Evolutionary conservation across 768 basidiomycete species (phyloP), one percentile per base, ranked within the genome.

Genomic region (Cyclocybe cylindracea): DNA sequence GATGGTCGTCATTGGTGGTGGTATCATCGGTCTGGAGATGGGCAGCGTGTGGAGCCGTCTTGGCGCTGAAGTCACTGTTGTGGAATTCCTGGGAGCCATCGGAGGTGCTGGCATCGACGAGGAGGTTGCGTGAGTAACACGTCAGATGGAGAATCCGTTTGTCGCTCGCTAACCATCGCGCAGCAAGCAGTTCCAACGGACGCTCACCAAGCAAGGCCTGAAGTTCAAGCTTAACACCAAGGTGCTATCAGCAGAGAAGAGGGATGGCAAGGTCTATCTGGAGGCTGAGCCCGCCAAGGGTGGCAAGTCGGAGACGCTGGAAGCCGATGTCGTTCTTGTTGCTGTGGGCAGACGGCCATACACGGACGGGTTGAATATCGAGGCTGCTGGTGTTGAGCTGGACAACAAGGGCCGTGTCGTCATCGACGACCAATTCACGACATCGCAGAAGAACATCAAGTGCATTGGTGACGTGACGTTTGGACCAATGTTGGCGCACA

Each of bases 381-480:
- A 94, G 61, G 89, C 90, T 41, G 84, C 91, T 48, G 16, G n/a
- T 48, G 81, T 98, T 51, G 94, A 98, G 75, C 72, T 87, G 52
- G 96, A 99, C 76, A 83, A 84, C 74, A 86, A 84, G 62, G 95
- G 96, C 36, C 91, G 97, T 53, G 82, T 98, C 61, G 79, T 95
- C 65, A 93, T 96, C 61, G 94, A 98, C 72, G 85, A 91, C 73
- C 92, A 98, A 66, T 98, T 91, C 80, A 94, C 86, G 75, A 98
- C 96, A 13, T 89, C 87, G 10, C 84, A 85, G 54, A 83, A 87
- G 71, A 83, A 89, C 72, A 84, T 99, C 77, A 94, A 89, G 69
- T 97, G 93, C 70, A 98, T 99, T 58, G 97, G 97, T 59, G 96
- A 98, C 65, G 96, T 92, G 53, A 99, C 97, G 7, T 98, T 99